phyloP scores from a whole-genome alignment of 345 rosid species.

The Arabidopsis suecica region DNA sequence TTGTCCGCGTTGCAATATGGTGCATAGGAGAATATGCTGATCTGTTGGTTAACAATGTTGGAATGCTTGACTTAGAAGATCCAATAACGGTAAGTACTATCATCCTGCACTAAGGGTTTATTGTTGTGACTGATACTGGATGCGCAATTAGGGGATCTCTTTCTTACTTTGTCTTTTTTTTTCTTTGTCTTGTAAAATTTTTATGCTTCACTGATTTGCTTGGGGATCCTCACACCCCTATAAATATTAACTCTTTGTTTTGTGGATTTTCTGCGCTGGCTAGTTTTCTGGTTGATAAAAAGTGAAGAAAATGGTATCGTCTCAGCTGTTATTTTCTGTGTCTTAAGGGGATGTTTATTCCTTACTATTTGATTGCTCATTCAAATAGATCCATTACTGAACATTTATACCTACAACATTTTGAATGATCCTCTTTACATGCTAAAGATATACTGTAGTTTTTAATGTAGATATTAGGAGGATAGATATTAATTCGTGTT shows the following conservation, averaged over 20 bases:
- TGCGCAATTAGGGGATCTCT: background rate
- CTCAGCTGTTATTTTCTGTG: constrained; percentile 14
- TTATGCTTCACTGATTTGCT: constrained; percentile 5
- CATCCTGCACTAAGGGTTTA: constrained; percentile 27
- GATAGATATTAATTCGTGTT: constrained; percentile 35
- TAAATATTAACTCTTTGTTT: constrained; percentile 8
- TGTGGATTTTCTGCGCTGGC: constrained; percentile 15
- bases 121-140: constrained; percentile 31
- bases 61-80: constrained; percentile 86
- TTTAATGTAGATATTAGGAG: constrained; percentile 4
- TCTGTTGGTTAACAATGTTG: constrained; percentile 77
- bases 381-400: constrained; percentile 12
- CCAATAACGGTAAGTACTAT: constrained; percentile 79
- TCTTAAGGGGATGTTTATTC: background rate
- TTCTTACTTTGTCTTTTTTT: background rate
- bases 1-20: constrained; percentile 94
- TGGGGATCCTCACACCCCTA: constrained; percentile 22
- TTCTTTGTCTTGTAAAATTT: constrained; percentile 2
- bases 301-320: constrained; percentile 18
- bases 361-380: constrained; percentile 18
- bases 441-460: constrained; percentile 13
- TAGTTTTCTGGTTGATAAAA: constrained; percentile 22
- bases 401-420: constrained; percentile 19
- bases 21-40: constrained; percentile 98
- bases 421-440: constrained; percentile 13